phyloP scores from a whole-genome alignment of 1,284 basidiomycete genomes.

The Gymnopus androsaceus region DNA sequence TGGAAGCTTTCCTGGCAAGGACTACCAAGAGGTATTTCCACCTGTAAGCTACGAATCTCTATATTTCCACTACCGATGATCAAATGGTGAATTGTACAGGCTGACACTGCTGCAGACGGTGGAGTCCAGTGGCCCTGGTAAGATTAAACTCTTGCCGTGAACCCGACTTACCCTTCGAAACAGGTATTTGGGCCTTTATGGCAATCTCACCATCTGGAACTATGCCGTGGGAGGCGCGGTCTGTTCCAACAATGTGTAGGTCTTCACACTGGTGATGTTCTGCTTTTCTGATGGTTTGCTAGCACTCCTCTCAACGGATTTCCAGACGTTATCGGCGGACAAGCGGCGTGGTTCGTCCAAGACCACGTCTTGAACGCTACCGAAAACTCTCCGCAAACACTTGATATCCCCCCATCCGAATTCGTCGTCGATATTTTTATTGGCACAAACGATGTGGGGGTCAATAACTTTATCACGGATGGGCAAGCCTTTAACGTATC shows the following conservation, averaged over 20 bases:
- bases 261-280: no score
- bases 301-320: constrained; percentile 38
- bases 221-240: constrained; percentile 45
- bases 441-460: constrained; percentile 48
- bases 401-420: constrained; percentile 28
- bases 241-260: constrained; percentile 45
- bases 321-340: constrained; percentile 40
- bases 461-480: constrained; percentile 38
- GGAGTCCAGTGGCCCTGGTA: constrained; percentile 8
- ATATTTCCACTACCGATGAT: background rate
- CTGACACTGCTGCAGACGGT: background rate
- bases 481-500: constrained; percentile 32
- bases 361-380: constrained; percentile 18
- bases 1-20: constrained; percentile 24
- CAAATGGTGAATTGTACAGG: background rate
- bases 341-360: constrained; percentile 35
- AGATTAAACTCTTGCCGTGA: no score
- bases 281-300: no score
- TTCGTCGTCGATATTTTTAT: constrained; percentile 49
- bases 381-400: constrained; percentile 23
- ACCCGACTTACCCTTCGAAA: no score
- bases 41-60: constrained; percentile 18
- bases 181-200: constrained; percentile 32
- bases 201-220: constrained; percentile 37
- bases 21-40: constrained; percentile 28